Evolutionary conservation across 140 eudicot species (phyloP).

Genomic region (Erigeron philadelphicus): DNA sequence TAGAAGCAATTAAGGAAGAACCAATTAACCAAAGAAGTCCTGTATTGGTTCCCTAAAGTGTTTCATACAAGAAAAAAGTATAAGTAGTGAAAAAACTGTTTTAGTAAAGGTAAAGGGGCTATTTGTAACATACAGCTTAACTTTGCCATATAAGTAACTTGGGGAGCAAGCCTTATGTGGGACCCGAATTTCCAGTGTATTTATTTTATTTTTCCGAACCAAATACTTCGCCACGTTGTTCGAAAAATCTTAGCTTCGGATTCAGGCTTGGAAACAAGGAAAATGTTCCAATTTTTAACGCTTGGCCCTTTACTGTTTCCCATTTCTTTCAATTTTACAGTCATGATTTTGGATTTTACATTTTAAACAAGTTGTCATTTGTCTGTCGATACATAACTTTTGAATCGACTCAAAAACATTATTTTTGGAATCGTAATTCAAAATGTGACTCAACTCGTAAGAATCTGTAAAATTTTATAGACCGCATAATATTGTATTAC

Average conservation of each 20-base stretch:
- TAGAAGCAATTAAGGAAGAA: neutral
- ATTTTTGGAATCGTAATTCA: too few relatives aligned
- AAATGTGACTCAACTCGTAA: too few relatives aligned
- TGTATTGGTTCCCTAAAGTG: neutral
- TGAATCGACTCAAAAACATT: too few relatives aligned
- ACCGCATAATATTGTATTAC: too few relatives aligned
- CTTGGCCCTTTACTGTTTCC: neutral
- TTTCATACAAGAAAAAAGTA: neutral
- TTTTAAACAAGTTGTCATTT: too few relatives aligned
- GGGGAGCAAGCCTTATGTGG: conserved; percentile 26
- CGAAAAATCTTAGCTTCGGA: conserved; percentile 21
- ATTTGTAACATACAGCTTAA: neutral
- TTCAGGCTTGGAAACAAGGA: conserved; percentile 8
- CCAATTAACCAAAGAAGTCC: neutral
- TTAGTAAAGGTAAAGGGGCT: conserved; percentile 9
- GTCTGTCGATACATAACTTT: too few relatives aligned
- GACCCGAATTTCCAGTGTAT: conserved; percentile 20
- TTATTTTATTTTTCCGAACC: conserved; percentile 17
- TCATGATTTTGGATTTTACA: neutral
- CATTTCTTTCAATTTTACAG: neutral
- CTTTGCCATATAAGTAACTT: conserved; percentile 19
- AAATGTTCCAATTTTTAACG: neutral
- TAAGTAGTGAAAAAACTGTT: neutral
- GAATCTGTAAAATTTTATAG: too few relatives aligned
- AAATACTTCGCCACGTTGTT: neutral